Conservation (phyloP, 768 basidiomycete species). For the Terana coerulea region DNA sequence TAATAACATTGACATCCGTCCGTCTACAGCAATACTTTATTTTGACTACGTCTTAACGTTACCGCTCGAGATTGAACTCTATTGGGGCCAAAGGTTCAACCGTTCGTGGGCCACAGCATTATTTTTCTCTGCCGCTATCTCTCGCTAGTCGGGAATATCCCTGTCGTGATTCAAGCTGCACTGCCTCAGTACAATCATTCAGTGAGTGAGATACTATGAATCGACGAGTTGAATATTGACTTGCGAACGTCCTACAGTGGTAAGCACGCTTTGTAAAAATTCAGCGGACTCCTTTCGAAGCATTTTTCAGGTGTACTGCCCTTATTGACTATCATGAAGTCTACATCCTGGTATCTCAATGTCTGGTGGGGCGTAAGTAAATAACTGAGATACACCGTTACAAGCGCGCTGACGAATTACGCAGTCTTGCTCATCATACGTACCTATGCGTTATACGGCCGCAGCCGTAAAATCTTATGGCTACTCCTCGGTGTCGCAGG, state of each 20-base stretch:
- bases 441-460: slow-evolving; percentile 8
- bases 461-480: not conserved
- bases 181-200: not conserved
- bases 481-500: not conserved
- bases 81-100: not conserved
- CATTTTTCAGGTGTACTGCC: not conserved
- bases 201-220: not conserved
- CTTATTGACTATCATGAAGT: not conserved
- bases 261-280: not conserved
- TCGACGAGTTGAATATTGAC: not conserved
- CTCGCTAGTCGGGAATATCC: not conserved
- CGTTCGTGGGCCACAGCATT: not conserved
- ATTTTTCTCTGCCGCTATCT: not conserved
- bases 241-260: not conserved
- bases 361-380: not conserved
- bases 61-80: not conserved
- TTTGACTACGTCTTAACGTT: not conserved
- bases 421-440: slow-evolving; percentile 5
- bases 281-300: not conserved
- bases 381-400: not conserved
- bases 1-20: too few relatives aligned
- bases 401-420: too few relatives aligned
- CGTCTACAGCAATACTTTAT: not conserved
- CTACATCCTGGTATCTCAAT: not conserved
- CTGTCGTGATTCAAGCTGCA: not conserved